Conservation (phyloP, 257 asterid species). For the Rubia yunnanensis region DNA sequence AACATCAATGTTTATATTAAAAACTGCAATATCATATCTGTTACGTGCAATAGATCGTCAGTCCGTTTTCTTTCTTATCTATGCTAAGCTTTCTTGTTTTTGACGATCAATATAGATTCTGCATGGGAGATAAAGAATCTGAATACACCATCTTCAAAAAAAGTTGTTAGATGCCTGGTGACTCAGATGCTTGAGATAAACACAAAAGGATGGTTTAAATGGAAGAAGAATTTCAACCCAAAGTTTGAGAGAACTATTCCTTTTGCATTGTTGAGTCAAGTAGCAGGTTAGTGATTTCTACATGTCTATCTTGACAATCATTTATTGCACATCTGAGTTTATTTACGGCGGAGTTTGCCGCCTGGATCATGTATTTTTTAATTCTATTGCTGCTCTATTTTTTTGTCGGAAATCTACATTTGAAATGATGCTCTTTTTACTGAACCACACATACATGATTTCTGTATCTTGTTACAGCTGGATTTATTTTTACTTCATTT, state of each 20-base stretch:
- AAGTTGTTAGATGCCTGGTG: slow-evolving; percentile 56
- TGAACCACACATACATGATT: neutral
- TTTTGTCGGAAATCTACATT: neutral
- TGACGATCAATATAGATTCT: slow-evolving; percentile 51
- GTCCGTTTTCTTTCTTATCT: neutral
- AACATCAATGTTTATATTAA: neutral
- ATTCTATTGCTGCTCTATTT: neutral
- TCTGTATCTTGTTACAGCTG: neutral
- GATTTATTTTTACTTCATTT: neutral
- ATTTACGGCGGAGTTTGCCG: neutral
- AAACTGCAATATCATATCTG: too few relatives aligned
- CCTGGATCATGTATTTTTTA: neutral
- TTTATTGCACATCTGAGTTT: neutral
- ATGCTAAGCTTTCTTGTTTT: slow-evolving; percentile 8
- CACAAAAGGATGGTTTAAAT: slow-evolving; percentile 69
- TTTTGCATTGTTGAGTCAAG: slow-evolving; percentile 86
- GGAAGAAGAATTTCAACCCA: slow-evolving; percentile 64
- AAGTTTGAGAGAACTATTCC: slow-evolving; percentile 81
- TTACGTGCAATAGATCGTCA: neutral
- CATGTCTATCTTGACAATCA: neutral
- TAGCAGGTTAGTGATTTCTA: slow-evolving; percentile 64
- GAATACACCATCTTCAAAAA: slow-evolving; percentile 38
- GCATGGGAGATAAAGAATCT: slow-evolving; percentile 88
- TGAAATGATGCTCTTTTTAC: neutral
- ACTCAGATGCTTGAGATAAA: slow-evolving; percentile 81